phyloP scores from a whole-genome alignment of 2,329 filamentous ascomycete species.

The Talaromyces sp. region DNA sequence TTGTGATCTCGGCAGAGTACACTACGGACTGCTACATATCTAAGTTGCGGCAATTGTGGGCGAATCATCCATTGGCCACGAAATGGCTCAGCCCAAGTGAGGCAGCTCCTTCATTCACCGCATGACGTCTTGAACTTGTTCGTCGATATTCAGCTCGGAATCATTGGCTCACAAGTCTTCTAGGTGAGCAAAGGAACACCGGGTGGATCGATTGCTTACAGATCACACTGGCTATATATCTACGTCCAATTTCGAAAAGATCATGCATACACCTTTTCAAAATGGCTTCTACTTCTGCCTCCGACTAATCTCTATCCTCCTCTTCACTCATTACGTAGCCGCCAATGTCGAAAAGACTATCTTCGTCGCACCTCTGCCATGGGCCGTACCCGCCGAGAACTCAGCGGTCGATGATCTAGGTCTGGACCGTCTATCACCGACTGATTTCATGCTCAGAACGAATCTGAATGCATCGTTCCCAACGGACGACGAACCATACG shows the following conservation, averaged over 20 bases:
- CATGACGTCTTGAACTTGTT: neutral
- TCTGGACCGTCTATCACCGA: slow-evolving; percentile 60
- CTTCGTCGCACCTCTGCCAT: slow-evolving; percentile 65
- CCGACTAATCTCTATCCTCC: slow-evolving; percentile 12
- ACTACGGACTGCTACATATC: neutral
- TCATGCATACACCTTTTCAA: slow-evolving; percentile 5
- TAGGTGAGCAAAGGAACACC: neutral
- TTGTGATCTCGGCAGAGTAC: neutral
- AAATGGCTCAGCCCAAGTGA: neutral
- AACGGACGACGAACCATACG: slow-evolving; percentile 46
- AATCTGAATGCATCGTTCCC: slow-evolving; percentile 66
- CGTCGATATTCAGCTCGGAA: neutral
- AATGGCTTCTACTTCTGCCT: slow-evolving; percentile 3
- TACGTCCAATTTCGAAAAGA: neutral
- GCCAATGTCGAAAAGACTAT: slow-evolving; percentile 91
- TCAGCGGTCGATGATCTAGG: slow-evolving; percentile 57
- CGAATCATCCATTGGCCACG: neutral
- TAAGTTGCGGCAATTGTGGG: neutral
- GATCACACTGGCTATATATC: neutral
- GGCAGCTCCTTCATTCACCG: neutral
- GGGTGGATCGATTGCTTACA: neutral
- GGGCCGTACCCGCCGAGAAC: slow-evolving; percentile 52
- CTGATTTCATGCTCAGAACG: slow-evolving; percentile 54
- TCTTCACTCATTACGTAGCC: slow-evolving; percentile 13
- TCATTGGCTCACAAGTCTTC: neutral